A percentile compares a stretch with the other conserved stretches of the same genome.
Conservation (phyloP, 805 yeast genomes). For the Osmozyma mogii region DNA sequence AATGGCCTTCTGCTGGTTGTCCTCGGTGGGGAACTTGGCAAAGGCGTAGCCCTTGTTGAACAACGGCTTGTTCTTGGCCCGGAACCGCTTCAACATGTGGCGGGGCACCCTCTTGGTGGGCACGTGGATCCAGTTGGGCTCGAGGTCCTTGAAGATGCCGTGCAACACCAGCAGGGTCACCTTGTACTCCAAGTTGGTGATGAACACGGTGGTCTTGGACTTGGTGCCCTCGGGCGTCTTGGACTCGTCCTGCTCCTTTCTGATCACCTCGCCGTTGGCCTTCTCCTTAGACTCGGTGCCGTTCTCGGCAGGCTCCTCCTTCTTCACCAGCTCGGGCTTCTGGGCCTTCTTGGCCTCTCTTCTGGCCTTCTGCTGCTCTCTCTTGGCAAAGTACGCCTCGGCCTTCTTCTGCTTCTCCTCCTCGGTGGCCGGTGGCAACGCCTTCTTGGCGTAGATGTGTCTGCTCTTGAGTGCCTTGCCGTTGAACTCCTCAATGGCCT, state of each 20-base stretch:
- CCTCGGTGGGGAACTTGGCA: conserved; percentile 51
- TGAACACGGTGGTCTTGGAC: conserved; percentile 52
- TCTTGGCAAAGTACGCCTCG: conserved; percentile 26
- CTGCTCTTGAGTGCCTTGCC: conserved; percentile 39
- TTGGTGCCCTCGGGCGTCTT: conserved; percentile 41
- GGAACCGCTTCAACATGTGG: conserved; percentile 34
- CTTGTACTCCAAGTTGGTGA: conserved; percentile 50
- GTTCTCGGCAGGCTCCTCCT: conserved; percentile 12
- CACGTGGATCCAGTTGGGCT: conserved; percentile 51
- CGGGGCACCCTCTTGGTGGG: conserved; percentile 45
- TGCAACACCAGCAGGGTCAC: conserved; percentile 40
- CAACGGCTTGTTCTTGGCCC: conserved; percentile 33
- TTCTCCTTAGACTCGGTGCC: conserved; percentile 14
- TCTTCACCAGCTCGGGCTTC: conserved; percentile 6
- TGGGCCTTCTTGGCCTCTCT: conserved; percentile 10
- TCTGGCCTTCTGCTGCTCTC: conserved; percentile 7
- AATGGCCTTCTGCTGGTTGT: conserved; percentile 64
- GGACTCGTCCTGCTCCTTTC: conserved; percentile 12
- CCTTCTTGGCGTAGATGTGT: conserved; percentile 44
- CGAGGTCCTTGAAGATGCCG: conserved; percentile 38
- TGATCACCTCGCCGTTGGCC: no score
- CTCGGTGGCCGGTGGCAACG: conserved; percentile 44
- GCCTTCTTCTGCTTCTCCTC: conserved; percentile 33
- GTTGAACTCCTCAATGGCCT: conserved; percentile 34
- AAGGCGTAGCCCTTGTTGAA: conserved; percentile 61